Evolutionary conservation across 257 asterid species (phyloP).

Genomic region (Echium plantagineum): DNA sequence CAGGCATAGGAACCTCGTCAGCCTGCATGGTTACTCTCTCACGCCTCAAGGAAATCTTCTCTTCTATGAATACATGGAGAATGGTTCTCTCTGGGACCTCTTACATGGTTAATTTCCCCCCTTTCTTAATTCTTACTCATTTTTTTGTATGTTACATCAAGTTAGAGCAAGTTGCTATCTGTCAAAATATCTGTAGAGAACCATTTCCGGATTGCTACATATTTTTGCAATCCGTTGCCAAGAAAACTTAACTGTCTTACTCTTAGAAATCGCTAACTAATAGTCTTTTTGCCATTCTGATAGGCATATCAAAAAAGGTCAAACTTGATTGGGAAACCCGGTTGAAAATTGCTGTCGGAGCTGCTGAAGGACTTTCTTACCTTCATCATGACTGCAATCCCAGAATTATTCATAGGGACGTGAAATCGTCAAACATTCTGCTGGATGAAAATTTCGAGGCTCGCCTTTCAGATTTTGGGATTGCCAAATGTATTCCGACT

Average conservation of each 20-base stretch:
- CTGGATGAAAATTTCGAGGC: slow-evolving; percentile 84
- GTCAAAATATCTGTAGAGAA: too few species aligned
- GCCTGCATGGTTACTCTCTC: slow-evolving; percentile 85
- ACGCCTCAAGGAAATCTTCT: slow-evolving; percentile 84
- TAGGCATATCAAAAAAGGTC: slow-evolving; percentile 79
- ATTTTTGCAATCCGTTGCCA: background rate
- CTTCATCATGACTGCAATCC: slow-evolving; percentile 95
- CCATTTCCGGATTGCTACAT: background rate
- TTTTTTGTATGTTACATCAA: background rate
- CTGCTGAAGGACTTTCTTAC: slow-evolving; percentile 94
- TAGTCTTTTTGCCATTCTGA: background rate
- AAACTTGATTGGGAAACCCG: slow-evolving; percentile 96
- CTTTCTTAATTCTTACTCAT: background rate
- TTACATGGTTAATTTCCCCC: slow-evolving; percentile 57
- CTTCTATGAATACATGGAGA: slow-evolving; percentile 92
- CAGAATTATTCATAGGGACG: slow-evolving; percentile 81
- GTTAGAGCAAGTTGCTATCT: background rate
- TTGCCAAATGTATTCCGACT: slow-evolving; percentile 57
- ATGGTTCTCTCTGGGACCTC: slow-evolving; percentile 99
- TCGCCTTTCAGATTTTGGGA: slow-evolving; percentile 91
- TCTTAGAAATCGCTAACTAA: background rate
- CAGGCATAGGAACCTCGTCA: slow-evolving; percentile 88
- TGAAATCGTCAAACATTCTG: slow-evolving; percentile 81
- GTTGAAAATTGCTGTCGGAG: slow-evolving; percentile 80
- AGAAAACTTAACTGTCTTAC: background rate